phyloP scores from a whole-genome alignment of 2,329 filamentous ascomycete species.

The Fusarium sp. region DNA sequence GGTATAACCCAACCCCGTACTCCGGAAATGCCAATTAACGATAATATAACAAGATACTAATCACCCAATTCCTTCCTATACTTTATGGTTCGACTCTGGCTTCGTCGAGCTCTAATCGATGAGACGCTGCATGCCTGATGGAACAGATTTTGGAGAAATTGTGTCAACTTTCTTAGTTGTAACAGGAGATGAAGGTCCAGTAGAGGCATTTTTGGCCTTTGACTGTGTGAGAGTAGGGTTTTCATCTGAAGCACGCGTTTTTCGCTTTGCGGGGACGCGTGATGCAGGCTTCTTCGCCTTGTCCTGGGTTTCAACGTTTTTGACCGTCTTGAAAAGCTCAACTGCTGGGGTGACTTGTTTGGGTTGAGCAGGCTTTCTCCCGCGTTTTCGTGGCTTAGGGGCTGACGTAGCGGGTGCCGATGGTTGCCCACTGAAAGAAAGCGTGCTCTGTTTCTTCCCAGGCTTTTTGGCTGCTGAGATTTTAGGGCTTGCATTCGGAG shows the following conservation, averaged over 20 bases:
- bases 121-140: constrained; percentile 55
- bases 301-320: constrained; percentile 32
- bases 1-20: constrained; percentile 31
- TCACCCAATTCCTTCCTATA: constrained; percentile 6
- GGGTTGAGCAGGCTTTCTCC: constrained; percentile 50
- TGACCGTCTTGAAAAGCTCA: constrained; percentile 39
- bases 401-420: constrained; percentile 35
- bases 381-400: constrained; percentile 50
- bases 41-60: constrained; percentile 25
- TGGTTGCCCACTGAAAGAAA: constrained; percentile 57
- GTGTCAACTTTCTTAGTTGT: constrained; percentile 48
- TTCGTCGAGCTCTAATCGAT: constrained; percentile 46
- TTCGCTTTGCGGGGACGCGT: constrained; percentile 6
- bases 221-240: constrained; percentile 34
- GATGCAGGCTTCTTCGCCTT: constrained; percentile 37
- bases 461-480: constrained; percentile 56
- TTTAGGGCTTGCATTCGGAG: constrained; percentile 68
- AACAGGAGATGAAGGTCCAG: constrained; percentile 38
- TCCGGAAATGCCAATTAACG: constrained; percentile 33
- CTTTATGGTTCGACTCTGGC: neutral
- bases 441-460: constrained; percentile 63
- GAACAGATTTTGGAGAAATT: constrained; percentile 59
- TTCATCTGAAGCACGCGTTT: neutral
- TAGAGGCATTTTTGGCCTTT: constrained; percentile 10
- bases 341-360: constrained; percentile 51